Base-by-base conservation (phyloP, 371 early-diverging fungal genomes). In the Lichtheimia hyalospora region DNA sequence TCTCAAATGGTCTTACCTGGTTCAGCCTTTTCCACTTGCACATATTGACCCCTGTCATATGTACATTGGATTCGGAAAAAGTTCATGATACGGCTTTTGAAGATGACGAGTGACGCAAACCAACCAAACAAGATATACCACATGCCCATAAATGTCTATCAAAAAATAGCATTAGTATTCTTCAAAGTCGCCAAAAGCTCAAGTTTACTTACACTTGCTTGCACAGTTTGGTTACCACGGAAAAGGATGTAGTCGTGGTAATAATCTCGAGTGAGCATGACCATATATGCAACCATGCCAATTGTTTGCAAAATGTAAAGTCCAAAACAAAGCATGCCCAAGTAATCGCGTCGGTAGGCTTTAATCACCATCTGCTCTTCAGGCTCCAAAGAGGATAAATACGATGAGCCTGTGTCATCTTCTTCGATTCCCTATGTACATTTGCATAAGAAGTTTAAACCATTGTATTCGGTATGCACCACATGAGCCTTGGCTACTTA, bases 101-200 rank as follows among this genome's bases (percentile, higher is more conserved):
- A 72, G 13, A 79, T 63, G 18, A 83, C 75, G 43, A 89, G 58
- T 6, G 57, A 56, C 8, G 83, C 65, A 67, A 89, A 83, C 92
- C 92, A 90, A 44, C 85, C 46, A 25, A 82, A 82, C 20, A 81
- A 74, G 59, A 90, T 54, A 61, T 89, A 88, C 92, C 92, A 91
- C 71, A 69, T 69, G 44, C 68, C 79, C 46, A 78, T 78, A 60
- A 78, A 78, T 3, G 75, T 74, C 34, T 34, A 34, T 25, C 25
- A 3, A 50, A 1, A 54, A 3, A 34, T 5, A 10, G 6, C 10
- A 28, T 34, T 0, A 34, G 34, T 34, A 34, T 34, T 27, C 34
- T 50, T 23, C 70, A 73, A 16, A 73, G 16, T 10, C 40, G 13
- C 25, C 69, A 64, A 12, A 63, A 61, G 48, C n/a, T n/a, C 73